Base-by-base conservation (phyloP, 148 eudicot genomes). In the Chenopodium suecicum region DNA sequence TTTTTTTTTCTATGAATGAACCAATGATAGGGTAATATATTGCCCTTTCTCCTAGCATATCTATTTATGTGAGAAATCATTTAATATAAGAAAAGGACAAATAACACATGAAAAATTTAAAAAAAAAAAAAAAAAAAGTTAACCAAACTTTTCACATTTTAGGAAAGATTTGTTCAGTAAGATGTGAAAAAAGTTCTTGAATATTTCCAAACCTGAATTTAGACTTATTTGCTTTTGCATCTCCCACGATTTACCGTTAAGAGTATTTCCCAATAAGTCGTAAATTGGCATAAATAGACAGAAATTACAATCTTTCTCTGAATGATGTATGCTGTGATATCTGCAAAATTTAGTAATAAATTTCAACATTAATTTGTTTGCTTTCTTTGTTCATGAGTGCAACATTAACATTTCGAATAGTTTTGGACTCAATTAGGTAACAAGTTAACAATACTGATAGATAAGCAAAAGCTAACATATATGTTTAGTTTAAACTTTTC, bases 221-320 rank as follows among this genome's bases (percentile, higher is more conserved):
- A 80, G 13, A 80, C 90, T 81, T 25, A 84, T 80, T 52, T 90
- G 70, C 77, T 86, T 89, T 31, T 93, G 98, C 27, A 90, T 72
- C 29, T 86, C 89, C 98, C 98, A 94, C 25, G 98, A 93, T 47
- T 89, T 91, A 75, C 11, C 54, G 84, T 91, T 91, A 73, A 93
- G 85, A 27, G 97, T 94, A 47, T 91, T 89, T 44, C 98, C 94
- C 71, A 94, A 58, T 25, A 83, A 80, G 89, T 94, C 98, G 76
- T 74, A 94, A 47, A 94, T 81, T 7, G 98, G 98, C 97, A 94
- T 93, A 82, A 94, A 94, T 25, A 94, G 90, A 84, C 98, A 94
- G 81, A 82, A 93, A 80, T 93, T 94, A 46, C 92, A 84, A 62
- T 75, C 84, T 88, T 86, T 90, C 29, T 91, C 94, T 20, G 48